A percentile compares a stretch with the other conserved stretches of the same genome.
phyloP scores from a whole-genome alignment of 352 stramenopile genomes.

The Aphanomyces euteiches region DNA sequence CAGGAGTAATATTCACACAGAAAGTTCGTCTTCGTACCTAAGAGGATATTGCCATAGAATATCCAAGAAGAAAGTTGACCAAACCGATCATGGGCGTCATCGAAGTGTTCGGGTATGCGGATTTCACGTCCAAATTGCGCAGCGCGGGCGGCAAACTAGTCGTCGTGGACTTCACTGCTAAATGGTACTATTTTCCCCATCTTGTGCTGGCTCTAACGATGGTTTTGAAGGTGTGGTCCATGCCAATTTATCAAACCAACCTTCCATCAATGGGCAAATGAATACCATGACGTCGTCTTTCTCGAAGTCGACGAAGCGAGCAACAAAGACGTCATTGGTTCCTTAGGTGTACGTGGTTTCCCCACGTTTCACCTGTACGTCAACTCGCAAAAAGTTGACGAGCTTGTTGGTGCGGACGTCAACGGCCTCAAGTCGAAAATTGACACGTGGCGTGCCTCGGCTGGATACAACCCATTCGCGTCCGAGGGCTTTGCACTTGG shows the following conservation, averaged over 20 bases:
- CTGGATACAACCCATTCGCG: conserved; percentile 76
- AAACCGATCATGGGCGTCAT: conserved; percentile 54
- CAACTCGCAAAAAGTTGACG: conserved; percentile 81
- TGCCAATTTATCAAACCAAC: conserved; percentile 86
- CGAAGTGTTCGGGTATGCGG: conserved; percentile 60
- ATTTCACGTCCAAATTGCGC: conserved; percentile 79
- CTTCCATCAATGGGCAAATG: conserved; percentile 70
- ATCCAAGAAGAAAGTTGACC: no score
- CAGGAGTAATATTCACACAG: no score
- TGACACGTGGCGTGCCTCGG: conserved; percentile 80
- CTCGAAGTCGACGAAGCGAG: conserved; percentile 79
- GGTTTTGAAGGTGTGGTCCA: conserved; percentile 50
- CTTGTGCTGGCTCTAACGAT: conserved; percentile 3
- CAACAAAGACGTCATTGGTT: conserved; percentile 77
- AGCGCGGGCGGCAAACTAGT: conserved; percentile 79
- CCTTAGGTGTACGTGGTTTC: conserved; percentile 76
- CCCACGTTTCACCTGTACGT: conserved; percentile 91
- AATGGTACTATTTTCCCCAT: conserved; percentile 48
- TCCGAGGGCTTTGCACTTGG: conserved; percentile 66
- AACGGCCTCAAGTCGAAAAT: conserved; percentile 83
- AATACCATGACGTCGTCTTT: conserved; percentile 87
- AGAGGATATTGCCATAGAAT: background rate
- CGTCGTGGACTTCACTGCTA: conserved; percentile 84
- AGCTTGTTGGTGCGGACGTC: conserved; percentile 80
- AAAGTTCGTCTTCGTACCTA: background rate